These are phyloP conservation scores for Linnemannia elongata DNA, from an alignment of 192 early-diverging fungal species.

Conservation along the genomic window DNA sequence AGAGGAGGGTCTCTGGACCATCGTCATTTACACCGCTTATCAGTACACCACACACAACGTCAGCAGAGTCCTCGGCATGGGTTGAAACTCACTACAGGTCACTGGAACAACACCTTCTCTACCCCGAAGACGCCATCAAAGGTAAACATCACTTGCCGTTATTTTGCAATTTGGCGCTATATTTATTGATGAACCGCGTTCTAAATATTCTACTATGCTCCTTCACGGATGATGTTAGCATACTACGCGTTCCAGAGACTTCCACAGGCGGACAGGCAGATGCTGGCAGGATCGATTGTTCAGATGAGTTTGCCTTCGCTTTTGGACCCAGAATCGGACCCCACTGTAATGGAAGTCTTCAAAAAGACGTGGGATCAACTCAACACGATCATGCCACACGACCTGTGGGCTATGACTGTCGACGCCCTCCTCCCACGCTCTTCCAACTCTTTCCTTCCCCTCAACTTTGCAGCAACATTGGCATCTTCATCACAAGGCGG, in stretches of 20 bases:
- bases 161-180: not conserved
- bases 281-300: slow-evolving; percentile 19
- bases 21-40: not conserved
- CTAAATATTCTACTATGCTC: no score
- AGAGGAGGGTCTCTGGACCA: not conserved
- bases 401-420: slow-evolving; percentile 50
- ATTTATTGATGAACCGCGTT: not conserved
- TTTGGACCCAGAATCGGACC: slow-evolving; percentile 27
- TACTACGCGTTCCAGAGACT: slow-evolving; percentile 45
- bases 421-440: slow-evolving; percentile 18
- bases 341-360: slow-evolving; percentile 44
- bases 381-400: slow-evolving; percentile 52
- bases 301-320: slow-evolving; percentile 38
- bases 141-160: slow-evolving; percentile 6
- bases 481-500: not conserved
- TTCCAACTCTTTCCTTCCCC: not conserved
- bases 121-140: slow-evolving; percentile 42
- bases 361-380: slow-evolving; percentile 56
- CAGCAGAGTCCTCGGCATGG: not conserved
- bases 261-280: slow-evolving; percentile 26
- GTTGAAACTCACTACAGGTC: slow-evolving; percentile 22
- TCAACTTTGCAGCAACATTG: not conserved
- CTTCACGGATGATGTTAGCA: not conserved
- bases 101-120: slow-evolving; percentile 22
- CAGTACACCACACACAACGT: not conserved